A percentile compares a stretch with the other conserved stretches of the same genome.
phyloP scores from a whole-genome alignment of 1,284 basidiomycete genomes.

The Ustilago bromivora region DNA sequence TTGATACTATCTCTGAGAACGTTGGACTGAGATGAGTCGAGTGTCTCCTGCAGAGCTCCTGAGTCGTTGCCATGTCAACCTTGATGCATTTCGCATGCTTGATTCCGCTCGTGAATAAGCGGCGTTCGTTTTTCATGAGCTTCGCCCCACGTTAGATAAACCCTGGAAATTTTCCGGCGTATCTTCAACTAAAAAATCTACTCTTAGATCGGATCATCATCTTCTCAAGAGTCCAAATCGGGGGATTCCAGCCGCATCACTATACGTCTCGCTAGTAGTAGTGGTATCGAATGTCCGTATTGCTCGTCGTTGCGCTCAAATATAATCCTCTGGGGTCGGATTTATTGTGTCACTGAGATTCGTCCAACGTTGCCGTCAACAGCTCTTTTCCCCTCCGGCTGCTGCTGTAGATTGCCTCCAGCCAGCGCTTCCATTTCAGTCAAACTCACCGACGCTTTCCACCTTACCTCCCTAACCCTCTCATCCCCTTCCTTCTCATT shows the following conservation, averaged over 20 bases:
- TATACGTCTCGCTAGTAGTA: neutral
- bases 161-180: too few relatives aligned
- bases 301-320: neutral
- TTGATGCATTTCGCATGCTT: too few relatives aligned
- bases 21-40: too few relatives aligned
- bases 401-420: neutral
- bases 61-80: too few relatives aligned
- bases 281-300: neutral
- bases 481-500: neutral
- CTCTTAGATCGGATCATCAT: too few relatives aligned
- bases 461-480: neutral
- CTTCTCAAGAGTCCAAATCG: too few relatives aligned
- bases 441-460: constrained; percentile 6
- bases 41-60: too few relatives aligned
- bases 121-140: too few relatives aligned
- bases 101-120: too few relatives aligned
- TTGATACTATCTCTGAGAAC: too few relatives aligned
- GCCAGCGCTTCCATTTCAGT: neutral
- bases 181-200: too few relatives aligned
- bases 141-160: too few relatives aligned
- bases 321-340: neutral
- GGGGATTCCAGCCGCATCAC: neutral
- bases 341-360: neutral
- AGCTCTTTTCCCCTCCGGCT: neutral
- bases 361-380: neutral